phyloP scores from a whole-genome alignment of 2,329 filamentous ascomycete genomes.

The Nothomitra cinnamomea region DNA sequence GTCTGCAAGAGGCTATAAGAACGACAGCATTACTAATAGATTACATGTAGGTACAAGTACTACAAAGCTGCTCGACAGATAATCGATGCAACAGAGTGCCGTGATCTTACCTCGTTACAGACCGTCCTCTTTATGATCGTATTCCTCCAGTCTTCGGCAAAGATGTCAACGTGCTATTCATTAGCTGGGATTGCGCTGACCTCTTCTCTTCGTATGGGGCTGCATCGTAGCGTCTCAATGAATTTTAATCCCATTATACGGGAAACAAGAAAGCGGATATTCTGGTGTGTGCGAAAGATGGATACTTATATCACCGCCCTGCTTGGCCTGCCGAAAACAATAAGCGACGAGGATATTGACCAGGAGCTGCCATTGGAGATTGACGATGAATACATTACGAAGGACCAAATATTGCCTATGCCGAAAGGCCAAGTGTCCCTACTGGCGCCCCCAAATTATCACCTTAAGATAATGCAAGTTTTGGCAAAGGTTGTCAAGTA shows the following conservation, averaged over 20 bases:
- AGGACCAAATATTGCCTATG: slow-evolving; percentile 36
- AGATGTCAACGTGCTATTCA: slow-evolving; percentile 34
- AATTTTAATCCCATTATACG: slow-evolving; percentile 45
- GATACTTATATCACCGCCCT: slow-evolving; percentile 53
- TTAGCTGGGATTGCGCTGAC: slow-evolving; percentile 34
- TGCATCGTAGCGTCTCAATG: slow-evolving; percentile 51
- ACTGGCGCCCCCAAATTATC: slow-evolving; percentile 48
- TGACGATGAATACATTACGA: slow-evolving; percentile 50
- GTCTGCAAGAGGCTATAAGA: slow-evolving; percentile 13
- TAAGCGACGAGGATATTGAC: slow-evolving; percentile 48
- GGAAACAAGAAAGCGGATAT: slow-evolving; percentile 45
- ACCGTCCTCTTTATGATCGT: slow-evolving; percentile 36
- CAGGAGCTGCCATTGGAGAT: slow-evolving; percentile 47
- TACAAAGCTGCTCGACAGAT: slow-evolving; percentile 51
- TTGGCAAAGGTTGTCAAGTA: slow-evolving; percentile 45
- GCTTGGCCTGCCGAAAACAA: slow-evolving; percentile 46
- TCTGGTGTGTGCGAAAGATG: slow-evolving; percentile 53
- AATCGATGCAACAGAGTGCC: slow-evolving; percentile 34
- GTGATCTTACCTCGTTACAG: slow-evolving; percentile 32
- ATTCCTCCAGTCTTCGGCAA: slow-evolving; percentile 34
- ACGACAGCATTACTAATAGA: slow-evolving; percentile 25
- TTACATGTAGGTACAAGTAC: slow-evolving; percentile 47
- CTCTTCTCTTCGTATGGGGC: slow-evolving; percentile 32
- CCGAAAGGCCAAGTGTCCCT: slow-evolving; percentile 38
- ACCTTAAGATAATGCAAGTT: slow-evolving; percentile 46